A percentile compares a stretch with the other conserved stretches of the same genome.
Evolutionary conservation across 2,329 filamentous ascomycete species (phyloP).

Genomic region (Arthroderma sp.): DNA sequence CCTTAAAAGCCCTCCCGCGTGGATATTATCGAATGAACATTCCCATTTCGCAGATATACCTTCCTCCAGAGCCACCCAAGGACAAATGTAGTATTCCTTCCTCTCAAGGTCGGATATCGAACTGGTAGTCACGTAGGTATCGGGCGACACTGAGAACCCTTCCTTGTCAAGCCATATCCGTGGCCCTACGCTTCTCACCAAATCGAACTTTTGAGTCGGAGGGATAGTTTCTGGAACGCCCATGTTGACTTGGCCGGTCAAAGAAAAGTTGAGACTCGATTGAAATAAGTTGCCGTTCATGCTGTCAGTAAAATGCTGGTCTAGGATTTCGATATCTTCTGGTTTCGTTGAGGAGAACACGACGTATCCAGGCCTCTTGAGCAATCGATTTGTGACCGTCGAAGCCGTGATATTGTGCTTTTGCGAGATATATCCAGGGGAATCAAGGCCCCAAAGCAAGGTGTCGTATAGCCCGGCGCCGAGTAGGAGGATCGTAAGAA

Average conservation of each 20-base stretch:
- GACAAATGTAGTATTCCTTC: slow-evolving; percentile 5
- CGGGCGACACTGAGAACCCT: slow-evolving; percentile 12
- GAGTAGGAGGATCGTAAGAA: slow-evolving; percentile 10
- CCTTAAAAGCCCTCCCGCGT: background rate
- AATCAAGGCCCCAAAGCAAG: slow-evolving; percentile 13
- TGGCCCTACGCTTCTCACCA: slow-evolving; percentile 3
- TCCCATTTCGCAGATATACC: slow-evolving; percentile 8
- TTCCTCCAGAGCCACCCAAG: slow-evolving; percentile 6
- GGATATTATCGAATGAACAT: slow-evolving; percentile 9
- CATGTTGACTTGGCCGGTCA: slow-evolving; percentile 8
- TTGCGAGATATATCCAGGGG: slow-evolving; percentile 8
- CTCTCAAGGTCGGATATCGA: background rate
- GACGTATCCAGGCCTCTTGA: slow-evolving; percentile 9
- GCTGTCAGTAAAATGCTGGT: slow-evolving; percentile 7
- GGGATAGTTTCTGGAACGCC: slow-evolving; percentile 9
- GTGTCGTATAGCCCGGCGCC: slow-evolving; percentile 10
- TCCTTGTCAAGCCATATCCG: slow-evolving; percentile 12
- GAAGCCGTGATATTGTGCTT: slow-evolving; percentile 9
- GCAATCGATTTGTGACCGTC: slow-evolving; percentile 6
- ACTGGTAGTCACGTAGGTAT: slow-evolving; percentile 9
- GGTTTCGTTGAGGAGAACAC: slow-evolving; percentile 10
- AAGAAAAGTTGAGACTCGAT: slow-evolving; percentile 9
- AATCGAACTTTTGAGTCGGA: slow-evolving; percentile 7
- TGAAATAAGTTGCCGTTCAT: slow-evolving; percentile 10
- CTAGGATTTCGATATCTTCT: slow-evolving; percentile 6